Conservation (phyloP, 805 yeast species). For the Ogataea salicorniae region DNA sequence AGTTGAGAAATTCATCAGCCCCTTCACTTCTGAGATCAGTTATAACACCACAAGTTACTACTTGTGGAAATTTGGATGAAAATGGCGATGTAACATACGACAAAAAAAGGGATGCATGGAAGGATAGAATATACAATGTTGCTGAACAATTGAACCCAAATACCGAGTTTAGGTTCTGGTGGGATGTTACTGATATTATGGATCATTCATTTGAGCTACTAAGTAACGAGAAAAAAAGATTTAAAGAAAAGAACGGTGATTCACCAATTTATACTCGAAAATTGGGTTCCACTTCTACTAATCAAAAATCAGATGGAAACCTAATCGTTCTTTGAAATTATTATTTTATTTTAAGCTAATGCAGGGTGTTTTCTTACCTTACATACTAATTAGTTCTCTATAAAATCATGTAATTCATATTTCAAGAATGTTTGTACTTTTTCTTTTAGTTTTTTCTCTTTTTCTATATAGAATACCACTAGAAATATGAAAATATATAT, state of each 20-base stretch:
- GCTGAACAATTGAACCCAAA: slow-evolving; percentile 35
- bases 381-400: too few species aligned
- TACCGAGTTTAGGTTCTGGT: slow-evolving; percentile 39
- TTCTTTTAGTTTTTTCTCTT: too few species aligned
- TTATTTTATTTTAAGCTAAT: too few species aligned
- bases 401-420: too few species aligned
- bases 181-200: slow-evolving; percentile 36
- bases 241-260: not conserved
- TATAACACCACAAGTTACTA: not conserved
- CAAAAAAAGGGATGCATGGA: slow-evolving; percentile 53
- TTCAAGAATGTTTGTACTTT: too few species aligned
- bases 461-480: too few species aligned
- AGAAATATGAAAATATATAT: too few species aligned
- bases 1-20: not conserved
- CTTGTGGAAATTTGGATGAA: not conserved
- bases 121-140: slow-evolving; percentile 42
- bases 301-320: not conserved
- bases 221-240: not conserved
- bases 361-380: too few species aligned
- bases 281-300: not conserved
- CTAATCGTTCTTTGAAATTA: not conserved
- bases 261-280: not conserved
- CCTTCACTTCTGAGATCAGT: not conserved
- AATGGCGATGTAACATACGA: slow-evolving; percentile 31
- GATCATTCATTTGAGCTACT: slow-evolving; percentile 27